phyloP scores from a whole-genome alignment of 2,329 filamentous ascomycete genomes.

The Elsinoe arachidis region DNA sequence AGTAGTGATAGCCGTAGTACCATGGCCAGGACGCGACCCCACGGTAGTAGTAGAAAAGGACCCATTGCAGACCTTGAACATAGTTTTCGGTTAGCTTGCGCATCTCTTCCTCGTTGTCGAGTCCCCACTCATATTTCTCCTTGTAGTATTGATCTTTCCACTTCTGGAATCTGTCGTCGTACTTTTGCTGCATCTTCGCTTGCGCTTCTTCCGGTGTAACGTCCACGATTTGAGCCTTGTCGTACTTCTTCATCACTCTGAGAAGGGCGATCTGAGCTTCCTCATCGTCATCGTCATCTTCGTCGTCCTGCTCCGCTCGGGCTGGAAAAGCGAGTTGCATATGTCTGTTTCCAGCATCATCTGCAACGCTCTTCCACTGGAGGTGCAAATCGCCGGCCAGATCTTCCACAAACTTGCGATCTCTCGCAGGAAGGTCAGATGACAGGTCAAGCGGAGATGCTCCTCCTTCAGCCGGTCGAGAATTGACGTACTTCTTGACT shows the following conservation, averaged over 20 bases:
- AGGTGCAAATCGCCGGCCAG: slow-evolving; percentile 62
- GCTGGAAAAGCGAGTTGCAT: slow-evolving; percentile 54
- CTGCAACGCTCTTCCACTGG: slow-evolving; percentile 55
- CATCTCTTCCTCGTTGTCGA: slow-evolving; percentile 72
- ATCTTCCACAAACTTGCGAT: slow-evolving; percentile 89
- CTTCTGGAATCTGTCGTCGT: slow-evolving; percentile 77
- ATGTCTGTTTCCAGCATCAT: slow-evolving; percentile 58
- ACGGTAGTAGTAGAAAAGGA: slow-evolving; percentile 94
- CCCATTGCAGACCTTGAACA: slow-evolving; percentile 95
- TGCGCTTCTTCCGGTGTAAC: slow-evolving; percentile 70
- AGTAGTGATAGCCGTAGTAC: slow-evolving; percentile 96
- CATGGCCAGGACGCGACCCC: slow-evolving; percentile 98
- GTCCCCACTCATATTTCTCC: slow-evolving; percentile 82
- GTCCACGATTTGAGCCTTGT: slow-evolving; percentile 80
- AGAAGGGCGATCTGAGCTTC: slow-evolving; percentile 75
- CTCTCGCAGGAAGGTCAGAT: slow-evolving; percentile 62
- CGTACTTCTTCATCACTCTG: slow-evolving; percentile 81
- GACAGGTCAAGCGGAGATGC: slow-evolving; percentile 62
- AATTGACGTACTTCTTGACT: slow-evolving; percentile 74
- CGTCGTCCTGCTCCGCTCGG: slow-evolving; percentile 40
- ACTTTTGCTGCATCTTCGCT: slow-evolving; percentile 69
- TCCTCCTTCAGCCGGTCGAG: slow-evolving; percentile 48
- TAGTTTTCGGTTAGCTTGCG: slow-evolving; percentile 86
- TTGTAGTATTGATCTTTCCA: slow-evolving; percentile 96
- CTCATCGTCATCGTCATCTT: slow-evolving; percentile 67